These are phyloP conservation scores for Carex myosuroides DNA, from an alignment of 176 grass and related monocot genomes.

Conservation along the genomic window DNA sequence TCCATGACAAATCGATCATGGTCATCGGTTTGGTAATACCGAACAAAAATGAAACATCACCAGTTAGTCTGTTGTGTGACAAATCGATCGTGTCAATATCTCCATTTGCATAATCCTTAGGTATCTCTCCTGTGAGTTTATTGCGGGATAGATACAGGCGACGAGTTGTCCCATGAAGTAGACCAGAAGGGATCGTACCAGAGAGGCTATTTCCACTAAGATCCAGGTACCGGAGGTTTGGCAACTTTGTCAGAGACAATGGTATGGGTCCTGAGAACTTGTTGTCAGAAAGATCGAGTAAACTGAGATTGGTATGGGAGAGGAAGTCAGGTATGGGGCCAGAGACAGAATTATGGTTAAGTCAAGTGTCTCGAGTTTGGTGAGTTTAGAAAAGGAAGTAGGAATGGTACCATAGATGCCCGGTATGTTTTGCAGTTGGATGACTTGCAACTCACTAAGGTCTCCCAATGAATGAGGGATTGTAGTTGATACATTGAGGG, in stretches of 20 bases:
- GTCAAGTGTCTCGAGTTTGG: slow-evolving; percentile 46
- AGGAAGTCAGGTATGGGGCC: slow-evolving; percentile 51
- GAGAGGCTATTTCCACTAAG: slow-evolving; percentile 41
- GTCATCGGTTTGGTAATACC: slow-evolving; percentile 28
- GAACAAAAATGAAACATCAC: slow-evolving; percentile 56
- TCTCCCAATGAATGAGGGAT: slow-evolving; percentile 44
- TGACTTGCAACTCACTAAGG: slow-evolving; percentile 44
- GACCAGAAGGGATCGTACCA: slow-evolving; percentile 39
- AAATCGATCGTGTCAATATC: slow-evolving; percentile 56
- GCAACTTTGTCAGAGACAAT: slow-evolving; percentile 31
- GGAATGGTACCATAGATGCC: slow-evolving; percentile 53
- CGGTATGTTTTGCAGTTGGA: slow-evolving; percentile 37
- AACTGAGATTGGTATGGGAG: slow-evolving; percentile 33
- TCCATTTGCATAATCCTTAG: slow-evolving; percentile 37
- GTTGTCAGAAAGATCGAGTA: slow-evolving; percentile 54
- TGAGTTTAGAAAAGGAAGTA: slow-evolving; percentile 38
- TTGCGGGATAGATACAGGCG: slow-evolving; percentile 51
- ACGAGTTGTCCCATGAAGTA: slow-evolving; percentile 39
- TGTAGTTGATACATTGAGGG: slow-evolving; percentile 28
- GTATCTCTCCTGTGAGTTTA: slow-evolving; percentile 49
- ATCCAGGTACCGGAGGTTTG: slow-evolving; percentile 42
- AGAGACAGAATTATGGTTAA: slow-evolving; percentile 46
- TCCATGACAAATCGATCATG: slow-evolving; percentile 68
- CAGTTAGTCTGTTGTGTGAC: slow-evolving; percentile 54
- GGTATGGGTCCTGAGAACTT: slow-evolving; percentile 41